These are phyloP conservation scores for Talaromyces sp. DNA, from an alignment of 2,329 filamentous ascomycete species.

Conservation along the genomic window DNA sequence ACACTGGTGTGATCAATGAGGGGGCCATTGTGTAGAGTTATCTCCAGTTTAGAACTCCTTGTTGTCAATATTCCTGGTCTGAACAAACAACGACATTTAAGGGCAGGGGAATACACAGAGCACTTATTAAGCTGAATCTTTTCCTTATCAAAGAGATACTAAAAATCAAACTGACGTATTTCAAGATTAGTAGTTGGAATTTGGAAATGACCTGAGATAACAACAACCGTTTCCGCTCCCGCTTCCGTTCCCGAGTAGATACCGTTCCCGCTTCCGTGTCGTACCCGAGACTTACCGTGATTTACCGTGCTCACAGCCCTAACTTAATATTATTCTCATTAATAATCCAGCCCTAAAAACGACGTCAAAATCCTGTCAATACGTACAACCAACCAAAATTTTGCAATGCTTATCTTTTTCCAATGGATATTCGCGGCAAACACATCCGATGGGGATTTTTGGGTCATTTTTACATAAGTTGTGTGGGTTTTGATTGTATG, in stretches of 20 bases:
- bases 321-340: too few species aligned
- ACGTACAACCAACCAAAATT: neutral
- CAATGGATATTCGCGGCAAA: neutral
- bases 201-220: neutral
- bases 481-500: neutral
- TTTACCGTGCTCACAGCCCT: neutral
- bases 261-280: conserved; percentile 9
- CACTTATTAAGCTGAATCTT: neutral
- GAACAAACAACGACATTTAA: too few species aligned
- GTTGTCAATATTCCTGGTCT: too few species aligned
- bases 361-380: neutral
- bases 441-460: neutral
- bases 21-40: neutral
- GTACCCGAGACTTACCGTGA: neutral
- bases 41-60: neutral
- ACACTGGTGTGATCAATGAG: neutral
- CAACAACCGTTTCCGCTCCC: conserved; percentile 15
- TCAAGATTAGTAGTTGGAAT: too few species aligned
- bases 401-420: neutral
- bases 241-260: conserved; percentile 11
- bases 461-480: too few species aligned
- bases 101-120: neutral
- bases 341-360: conserved; percentile 5
- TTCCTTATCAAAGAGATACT: neutral
- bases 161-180: neutral